Base-by-base conservation (phyloP, 2,329 filamentous ascomycete genomes). In the Daldinia sp. region DNA sequence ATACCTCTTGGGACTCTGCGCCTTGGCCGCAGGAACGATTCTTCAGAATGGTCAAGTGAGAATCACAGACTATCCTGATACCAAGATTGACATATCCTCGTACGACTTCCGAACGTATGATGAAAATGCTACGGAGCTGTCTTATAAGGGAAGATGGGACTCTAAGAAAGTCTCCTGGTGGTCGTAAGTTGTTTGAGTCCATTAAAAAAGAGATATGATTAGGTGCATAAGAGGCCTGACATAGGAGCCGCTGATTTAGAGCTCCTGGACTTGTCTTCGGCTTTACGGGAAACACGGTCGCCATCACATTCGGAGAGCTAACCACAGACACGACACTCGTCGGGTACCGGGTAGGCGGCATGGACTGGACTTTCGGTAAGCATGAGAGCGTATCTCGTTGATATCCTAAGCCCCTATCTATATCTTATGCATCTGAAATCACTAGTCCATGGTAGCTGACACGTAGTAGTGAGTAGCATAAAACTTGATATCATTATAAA, bases 101-200 rank as follows among this genome's bases (percentile, higher is more conserved):
- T 78, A 79, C 53, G 69, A 75, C 2, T 79, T 81, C 37, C 81
- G 76, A 33, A 85, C 80, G 0, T 90, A 87, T 70, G 78, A 80
- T 3, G 81, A 86, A 3, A 81, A 85, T 73, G 82, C 85, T 1
- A 76, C 81, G 1, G 86, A 89, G 73, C 80, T 90, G 9, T 85
- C 86, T 0, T 90, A 89, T 80, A 89, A 89, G 73, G 88, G 88
- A 4, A 81, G 87, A 65, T 90, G 88, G 88, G 87, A 90, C 74
- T 87, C 83, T 37, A 83, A 87, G 71, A 82, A 87, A 70, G 83
- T 89, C 54, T 89, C 86, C 1, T 90, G 85, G 84, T 89, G 86
- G 86, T 86, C 85, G 84, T 86, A 78, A 78, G 84, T 82, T 26
- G 23, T 42, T 48, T 15, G 39, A 33, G 9, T 18, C 39, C 6